Conservation (phyloP, 1,139 yeast species). For the Starmera stellimalicola region DNA sequence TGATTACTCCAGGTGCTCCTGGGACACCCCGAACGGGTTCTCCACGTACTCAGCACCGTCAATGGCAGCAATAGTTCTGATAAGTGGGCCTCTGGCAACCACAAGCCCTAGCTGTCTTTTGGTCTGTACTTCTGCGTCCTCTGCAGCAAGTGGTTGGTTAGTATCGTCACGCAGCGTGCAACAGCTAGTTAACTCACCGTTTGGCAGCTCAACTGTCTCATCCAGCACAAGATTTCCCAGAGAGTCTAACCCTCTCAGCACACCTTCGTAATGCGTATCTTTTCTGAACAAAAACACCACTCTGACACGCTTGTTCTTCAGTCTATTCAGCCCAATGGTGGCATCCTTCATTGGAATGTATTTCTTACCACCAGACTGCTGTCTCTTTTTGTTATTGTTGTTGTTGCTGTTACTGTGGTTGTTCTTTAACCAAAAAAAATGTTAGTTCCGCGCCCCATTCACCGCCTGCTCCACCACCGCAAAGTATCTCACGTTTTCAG, state of each 20-base stretch:
- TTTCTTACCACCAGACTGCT: slow-evolving; percentile 26
- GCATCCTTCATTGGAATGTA: slow-evolving; percentile 81
- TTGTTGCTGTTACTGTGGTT: slow-evolving; percentile 9
- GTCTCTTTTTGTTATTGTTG: slow-evolving; percentile 16
- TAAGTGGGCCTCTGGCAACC: slow-evolving; percentile 79
- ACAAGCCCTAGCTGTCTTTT: slow-evolving; percentile 66
- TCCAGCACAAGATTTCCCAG: slow-evolving; percentile 89
- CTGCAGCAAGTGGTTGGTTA: slow-evolving; percentile 39
- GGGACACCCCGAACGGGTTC: slow-evolving; percentile 40
- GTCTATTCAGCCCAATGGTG: slow-evolving; percentile 71
- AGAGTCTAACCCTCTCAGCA: slow-evolving; percentile 82
- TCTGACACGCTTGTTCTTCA: slow-evolving; percentile 62
- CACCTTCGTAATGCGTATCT: slow-evolving; percentile 39
- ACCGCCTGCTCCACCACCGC: too few species aligned
- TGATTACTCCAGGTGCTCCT: slow-evolving; percentile 2
- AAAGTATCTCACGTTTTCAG: too few species aligned
- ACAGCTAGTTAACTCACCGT: not conserved
- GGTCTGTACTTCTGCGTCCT: slow-evolving; percentile 42
- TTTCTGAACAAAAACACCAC: slow-evolving; percentile 89
- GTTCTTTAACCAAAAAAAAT: too few species aligned
- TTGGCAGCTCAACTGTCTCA: slow-evolving; percentile 57
- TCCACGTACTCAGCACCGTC: slow-evolving; percentile 76
- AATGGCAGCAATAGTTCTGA: slow-evolving; percentile 74
- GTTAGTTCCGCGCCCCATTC: too few species aligned
- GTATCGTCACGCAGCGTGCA: slow-evolving; percentile 10